These are phyloP conservation scores for Biscogniauxia sp. DNA, from an alignment of 2,329 filamentous ascomycete genomes.

Conservation along the genomic window DNA sequence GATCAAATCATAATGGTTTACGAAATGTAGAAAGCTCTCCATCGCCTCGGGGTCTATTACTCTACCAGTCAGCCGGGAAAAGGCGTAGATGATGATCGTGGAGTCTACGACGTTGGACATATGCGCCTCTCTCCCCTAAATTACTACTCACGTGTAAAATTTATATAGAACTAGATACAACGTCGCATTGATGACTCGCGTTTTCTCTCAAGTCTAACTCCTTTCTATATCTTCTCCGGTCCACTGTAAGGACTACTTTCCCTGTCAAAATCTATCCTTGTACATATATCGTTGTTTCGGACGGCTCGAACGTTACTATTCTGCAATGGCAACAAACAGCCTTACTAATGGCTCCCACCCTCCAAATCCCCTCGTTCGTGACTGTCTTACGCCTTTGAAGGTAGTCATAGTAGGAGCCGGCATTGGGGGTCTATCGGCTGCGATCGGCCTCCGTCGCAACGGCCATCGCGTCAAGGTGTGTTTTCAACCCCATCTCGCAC, in stretches of 20 bases:
- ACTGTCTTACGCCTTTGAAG: slow-evolving; percentile 15
- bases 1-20: not conserved
- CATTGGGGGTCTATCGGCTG: slow-evolving; percentile 32
- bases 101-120: not conserved
- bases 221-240: not conserved
- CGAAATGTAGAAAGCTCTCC: not conserved
- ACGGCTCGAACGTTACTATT: not conserved
- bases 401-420: slow-evolving; percentile 31
- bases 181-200: not conserved
- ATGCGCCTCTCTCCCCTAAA: not conserved
- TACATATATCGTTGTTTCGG: not conserved
- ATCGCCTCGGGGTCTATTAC: not conserved
- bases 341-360: slow-evolving; percentile 3
- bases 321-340: slow-evolving; percentile 5
- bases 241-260: not conserved
- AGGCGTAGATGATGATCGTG: not conserved
- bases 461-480: slow-evolving; percentile 14
- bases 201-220: not conserved
- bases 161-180: not conserved
- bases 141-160: too few relatives aligned
- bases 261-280: not conserved
- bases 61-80: not conserved
- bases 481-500: not conserved
- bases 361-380: slow-evolving; percentile 15
- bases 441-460: slow-evolving; percentile 25